These are phyloP conservation scores for Phytopythium kandeliae DNA, from an alignment of 352 stramenopile species.

Conservation along the genomic window DNA sequence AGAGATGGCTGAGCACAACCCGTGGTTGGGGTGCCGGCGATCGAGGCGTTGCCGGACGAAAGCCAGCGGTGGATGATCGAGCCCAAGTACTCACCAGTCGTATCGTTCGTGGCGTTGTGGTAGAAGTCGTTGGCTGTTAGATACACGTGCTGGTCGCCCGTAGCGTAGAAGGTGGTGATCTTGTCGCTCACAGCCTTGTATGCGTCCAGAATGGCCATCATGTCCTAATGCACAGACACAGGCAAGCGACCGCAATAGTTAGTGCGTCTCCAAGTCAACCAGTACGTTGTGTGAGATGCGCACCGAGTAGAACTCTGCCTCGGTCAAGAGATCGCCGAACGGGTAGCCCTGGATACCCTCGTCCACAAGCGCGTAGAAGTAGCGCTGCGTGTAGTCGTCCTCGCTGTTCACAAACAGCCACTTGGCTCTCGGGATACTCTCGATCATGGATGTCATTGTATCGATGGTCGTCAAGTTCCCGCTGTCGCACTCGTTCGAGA, in stretches of 20 bases:
- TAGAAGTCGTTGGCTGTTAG: conserved; percentile 40
- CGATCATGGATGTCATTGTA: conserved; percentile 23
- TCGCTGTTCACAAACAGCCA: conserved; percentile 51
- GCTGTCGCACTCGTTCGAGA: conserved; percentile 24
- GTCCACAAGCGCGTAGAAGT: conserved; percentile 37
- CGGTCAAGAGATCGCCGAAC: conserved; percentile 28
- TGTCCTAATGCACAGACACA: conserved; percentile 9
- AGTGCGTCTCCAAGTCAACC: no score
- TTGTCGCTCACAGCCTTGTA: conserved; percentile 42
- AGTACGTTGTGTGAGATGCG: not conserved
- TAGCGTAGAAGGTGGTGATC: conserved; percentile 45
- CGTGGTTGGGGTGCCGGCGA: conserved; percentile 2
- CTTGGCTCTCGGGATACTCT: conserved; percentile 17
- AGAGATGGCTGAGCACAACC: not conserved
- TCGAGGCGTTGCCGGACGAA: conserved; percentile 8
- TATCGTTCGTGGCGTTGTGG: conserved; percentile 30
- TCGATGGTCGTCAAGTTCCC: conserved; percentile 16
- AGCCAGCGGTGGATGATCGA: conserved; percentile 21
- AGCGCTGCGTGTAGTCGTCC: conserved; percentile 37
- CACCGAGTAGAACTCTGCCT: conserved; percentile 26
- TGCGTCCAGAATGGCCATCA: conserved; percentile 32
- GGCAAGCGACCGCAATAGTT: no score
- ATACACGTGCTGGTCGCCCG: conserved; percentile 44
- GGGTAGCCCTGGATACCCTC: conserved; percentile 34
- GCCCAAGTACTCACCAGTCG: conserved; percentile 16